Base-by-base conservation (phyloP, 495 filamentous ascomycete genomes). In the Xylaria intraflava region DNA sequence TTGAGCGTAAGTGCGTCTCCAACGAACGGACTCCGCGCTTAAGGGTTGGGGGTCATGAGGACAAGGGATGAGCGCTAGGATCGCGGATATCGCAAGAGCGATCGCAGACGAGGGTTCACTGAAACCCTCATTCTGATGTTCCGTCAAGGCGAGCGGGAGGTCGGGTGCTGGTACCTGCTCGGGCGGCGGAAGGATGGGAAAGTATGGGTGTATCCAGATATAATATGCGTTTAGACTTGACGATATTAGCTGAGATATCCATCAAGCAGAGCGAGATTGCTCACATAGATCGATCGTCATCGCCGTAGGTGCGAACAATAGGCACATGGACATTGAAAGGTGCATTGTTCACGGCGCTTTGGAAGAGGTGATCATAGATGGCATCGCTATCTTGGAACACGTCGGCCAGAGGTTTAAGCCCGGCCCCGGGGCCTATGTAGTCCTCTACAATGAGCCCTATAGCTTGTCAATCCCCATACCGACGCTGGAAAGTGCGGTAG, bases 151-250 rank as follows among this genome's bases (percentile, higher is more conserved):
- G 24, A 78, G 50, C 5, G 76, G 76, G 39, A 69, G 64, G 59
- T 83, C 80, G 12, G 61, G 59, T 19, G 62, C 66, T 20, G 68
- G 67, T 6, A 69, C 65, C n/a, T 64, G 55, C 35, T 67, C 70
- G 30, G 78, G 72, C 5, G 81, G 75, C 8, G 81, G 79, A 41
- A 84, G 57, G 45, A 84, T 78, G 3, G 81, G 80, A 44, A 84
- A 80, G 61, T 78, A 83, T 16, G 66, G 61, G 62, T 83, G 79
- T 38, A 83, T 78, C 59, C 77, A 83, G 24, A 78, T 75, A 57
- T 83, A 83, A 58, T 83, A 83, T 22, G 78, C 81, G 46, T 78
- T 78, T 47, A 83, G 63, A 60, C 81, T 83, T 54, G 27, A 6
- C 0, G 4, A 11, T 33, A 12, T 68, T 64, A 66, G 72, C 64